Conservation (phyloP, 129 eudicot genomes). For the Kitagawia praeruptora region DNA sequence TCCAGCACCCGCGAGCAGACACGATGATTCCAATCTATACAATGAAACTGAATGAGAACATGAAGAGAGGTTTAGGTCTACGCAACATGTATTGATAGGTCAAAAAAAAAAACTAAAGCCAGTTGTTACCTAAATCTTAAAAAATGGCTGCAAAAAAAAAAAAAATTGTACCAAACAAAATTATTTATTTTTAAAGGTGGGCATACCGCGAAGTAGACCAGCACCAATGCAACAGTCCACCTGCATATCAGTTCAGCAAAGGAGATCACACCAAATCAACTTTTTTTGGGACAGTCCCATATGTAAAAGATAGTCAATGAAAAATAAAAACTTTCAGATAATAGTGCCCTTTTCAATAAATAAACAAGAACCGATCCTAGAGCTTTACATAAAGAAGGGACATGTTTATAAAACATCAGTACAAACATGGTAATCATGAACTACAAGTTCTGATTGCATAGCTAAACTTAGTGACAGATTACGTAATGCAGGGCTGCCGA, state of each 20-base stretch:
- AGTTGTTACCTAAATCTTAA: not conserved
- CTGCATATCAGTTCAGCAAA: constrained; percentile 29
- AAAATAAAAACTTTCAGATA: not conserved
- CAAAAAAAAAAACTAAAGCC: not conserved
- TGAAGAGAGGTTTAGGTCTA: not conserved
- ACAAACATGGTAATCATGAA: not conserved
- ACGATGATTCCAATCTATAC: constrained; percentile 57
- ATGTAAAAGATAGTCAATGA: not conserved
- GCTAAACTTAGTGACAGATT: not conserved
- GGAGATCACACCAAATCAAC: not conserved
- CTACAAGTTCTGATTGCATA: not conserved
- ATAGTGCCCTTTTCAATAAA: not conserved
- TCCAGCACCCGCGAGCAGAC: constrained; percentile 72
- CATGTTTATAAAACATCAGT: not conserved
- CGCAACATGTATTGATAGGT: not conserved
- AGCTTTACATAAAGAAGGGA: not conserved
- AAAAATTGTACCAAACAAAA: not conserved
- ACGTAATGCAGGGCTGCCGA: not conserved
- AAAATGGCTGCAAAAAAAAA: not conserved
- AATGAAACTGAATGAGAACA: constrained; percentile 7
- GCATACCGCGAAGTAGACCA: constrained; percentile 71
- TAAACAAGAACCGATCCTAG: not conserved
- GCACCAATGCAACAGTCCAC: constrained; percentile 74
- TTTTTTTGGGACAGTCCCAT: not conserved
- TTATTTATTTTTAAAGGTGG: not conserved